Percentiles rank a stretch among this genome's conserved stretches.
Conservation (phyloP, 2,329 filamentous ascomycete species). For the Aurifilum marmelostoma region DNA sequence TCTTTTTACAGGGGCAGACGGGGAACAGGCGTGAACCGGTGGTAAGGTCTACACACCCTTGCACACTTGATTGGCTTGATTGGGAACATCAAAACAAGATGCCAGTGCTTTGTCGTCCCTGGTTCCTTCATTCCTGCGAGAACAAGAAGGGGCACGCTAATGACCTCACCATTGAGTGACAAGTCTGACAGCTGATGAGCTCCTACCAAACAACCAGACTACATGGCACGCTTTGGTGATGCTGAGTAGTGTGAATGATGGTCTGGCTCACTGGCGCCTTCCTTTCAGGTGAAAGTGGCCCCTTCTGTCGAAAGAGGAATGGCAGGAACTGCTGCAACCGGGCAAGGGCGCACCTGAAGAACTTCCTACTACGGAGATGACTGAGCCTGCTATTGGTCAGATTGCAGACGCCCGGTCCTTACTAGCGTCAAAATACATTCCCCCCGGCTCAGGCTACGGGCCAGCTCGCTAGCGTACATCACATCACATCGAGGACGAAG, state of each 20-base stretch:
- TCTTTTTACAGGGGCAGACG: too few species aligned
- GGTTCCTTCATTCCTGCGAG: conserved; percentile 8
- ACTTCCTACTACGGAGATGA: conserved; percentile 21
- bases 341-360: conserved; percentile 9
- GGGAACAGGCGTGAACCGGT: too few species aligned
- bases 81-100: conserved; percentile 3
- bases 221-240: neutral
- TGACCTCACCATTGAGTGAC: conserved; percentile 10
- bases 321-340: conserved; percentile 6
- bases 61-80: neutral
- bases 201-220: neutral
- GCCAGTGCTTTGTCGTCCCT: neutral
- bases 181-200: conserved; percentile 4
- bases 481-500: neutral
- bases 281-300: neutral
- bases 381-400: conserved; percentile 6
- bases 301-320: conserved; percentile 8
- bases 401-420: conserved; percentile 2
- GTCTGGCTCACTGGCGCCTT: neutral
- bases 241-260: neutral
- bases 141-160: neutral
- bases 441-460: too few species aligned
- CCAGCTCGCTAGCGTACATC: neutral
- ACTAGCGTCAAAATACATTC: conserved; percentile 3
- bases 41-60: too few species aligned